Conservation (phyloP, 148 eudicot genomes). For the Rhododendron simsii region DNA sequence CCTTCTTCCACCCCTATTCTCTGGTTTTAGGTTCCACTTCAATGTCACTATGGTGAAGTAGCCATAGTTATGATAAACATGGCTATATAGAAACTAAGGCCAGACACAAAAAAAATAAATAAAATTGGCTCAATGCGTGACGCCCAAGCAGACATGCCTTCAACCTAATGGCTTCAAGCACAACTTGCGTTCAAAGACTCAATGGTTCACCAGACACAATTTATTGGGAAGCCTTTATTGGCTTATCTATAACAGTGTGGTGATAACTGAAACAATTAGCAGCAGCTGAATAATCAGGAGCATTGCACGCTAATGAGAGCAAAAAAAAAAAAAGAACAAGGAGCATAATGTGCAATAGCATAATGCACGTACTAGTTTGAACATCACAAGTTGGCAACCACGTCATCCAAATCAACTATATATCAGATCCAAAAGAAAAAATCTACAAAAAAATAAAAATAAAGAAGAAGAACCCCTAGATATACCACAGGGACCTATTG, state of each 20-base stretch:
- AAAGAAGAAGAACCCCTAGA: too few relatives aligned
- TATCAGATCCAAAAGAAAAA: too few relatives aligned
- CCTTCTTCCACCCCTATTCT: neutral
- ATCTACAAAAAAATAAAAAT: too few relatives aligned
- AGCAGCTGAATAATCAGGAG: neutral
- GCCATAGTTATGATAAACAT: neutral
- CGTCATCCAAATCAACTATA: too few relatives aligned
- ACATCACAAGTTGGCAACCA: too few relatives aligned
- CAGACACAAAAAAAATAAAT: neutral
- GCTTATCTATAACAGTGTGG: too few relatives aligned
- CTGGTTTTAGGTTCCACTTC: neutral
- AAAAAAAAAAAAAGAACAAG: too few relatives aligned
- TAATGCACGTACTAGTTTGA: too few relatives aligned
- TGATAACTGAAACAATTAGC: neutral
- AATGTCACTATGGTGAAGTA: neutral
- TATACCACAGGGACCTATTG: too few relatives aligned
- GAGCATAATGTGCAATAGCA: too few relatives aligned
- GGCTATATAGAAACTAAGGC: neutral
- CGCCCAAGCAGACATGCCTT: constrained; percentile 21
- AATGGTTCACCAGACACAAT: constrained; percentile 21
- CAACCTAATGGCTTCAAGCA: constrained; percentile 27
- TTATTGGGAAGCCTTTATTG: neutral
- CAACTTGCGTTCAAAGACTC: constrained; percentile 45
- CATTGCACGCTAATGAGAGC: too few relatives aligned
- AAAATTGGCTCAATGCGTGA: neutral